These are phyloP conservation scores for Claviceps quebecensis DNA, from an alignment of 2,329 filamentous ascomycete genomes.

Conservation along the genomic window DNA sequence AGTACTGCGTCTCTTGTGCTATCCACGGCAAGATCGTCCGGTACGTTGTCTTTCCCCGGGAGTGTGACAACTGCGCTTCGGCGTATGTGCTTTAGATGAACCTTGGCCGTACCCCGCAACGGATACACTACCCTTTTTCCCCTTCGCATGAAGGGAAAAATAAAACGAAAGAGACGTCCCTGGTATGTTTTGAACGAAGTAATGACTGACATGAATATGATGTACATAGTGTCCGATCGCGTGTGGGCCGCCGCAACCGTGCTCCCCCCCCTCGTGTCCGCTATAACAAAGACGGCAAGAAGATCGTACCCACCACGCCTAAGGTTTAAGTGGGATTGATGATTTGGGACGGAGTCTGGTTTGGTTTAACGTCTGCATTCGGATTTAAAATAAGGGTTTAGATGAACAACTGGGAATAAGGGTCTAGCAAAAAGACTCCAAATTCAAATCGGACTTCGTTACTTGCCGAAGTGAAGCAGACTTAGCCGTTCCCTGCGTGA, in stretches of 20 bases:
- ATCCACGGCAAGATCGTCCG: constrained; percentile 99
- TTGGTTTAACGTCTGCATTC: constrained; percentile 24
- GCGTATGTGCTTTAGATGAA: constrained; percentile 42
- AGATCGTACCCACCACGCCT: constrained; percentile 66
- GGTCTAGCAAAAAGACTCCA: constrained; percentile 10
- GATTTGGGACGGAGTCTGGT: constrained; percentile 24
- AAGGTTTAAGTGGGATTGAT: constrained; percentile 23
- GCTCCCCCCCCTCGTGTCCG: constrained; percentile 92
- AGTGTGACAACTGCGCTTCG: constrained; percentile 43
- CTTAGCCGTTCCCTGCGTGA: not conserved
- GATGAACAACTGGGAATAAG: constrained; percentile 21
- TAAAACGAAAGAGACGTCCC: not conserved
- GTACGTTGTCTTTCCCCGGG: constrained; percentile 56
- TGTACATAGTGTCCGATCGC: constrained; percentile 76
- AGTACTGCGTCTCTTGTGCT: constrained; percentile 99
- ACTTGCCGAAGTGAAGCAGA: constrained; percentile 6
- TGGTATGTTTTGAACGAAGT: constrained; percentile 18
- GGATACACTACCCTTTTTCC: constrained; percentile 17
- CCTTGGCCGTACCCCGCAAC: constrained; percentile 39
- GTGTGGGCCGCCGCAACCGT: constrained; percentile 95
- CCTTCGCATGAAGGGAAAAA: not conserved
- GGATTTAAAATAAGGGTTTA: constrained; percentile 17
- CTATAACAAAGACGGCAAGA: constrained; percentile 99
- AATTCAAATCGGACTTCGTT: constrained; percentile 13
- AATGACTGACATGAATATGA: constrained; percentile 9